A percentile compares a stretch with the other conserved stretches of the same genome.
Evolutionary conservation across 2,329 filamentous ascomycete genomes (phyloP).

Genomic region (Trichoderma sp.): DNA sequence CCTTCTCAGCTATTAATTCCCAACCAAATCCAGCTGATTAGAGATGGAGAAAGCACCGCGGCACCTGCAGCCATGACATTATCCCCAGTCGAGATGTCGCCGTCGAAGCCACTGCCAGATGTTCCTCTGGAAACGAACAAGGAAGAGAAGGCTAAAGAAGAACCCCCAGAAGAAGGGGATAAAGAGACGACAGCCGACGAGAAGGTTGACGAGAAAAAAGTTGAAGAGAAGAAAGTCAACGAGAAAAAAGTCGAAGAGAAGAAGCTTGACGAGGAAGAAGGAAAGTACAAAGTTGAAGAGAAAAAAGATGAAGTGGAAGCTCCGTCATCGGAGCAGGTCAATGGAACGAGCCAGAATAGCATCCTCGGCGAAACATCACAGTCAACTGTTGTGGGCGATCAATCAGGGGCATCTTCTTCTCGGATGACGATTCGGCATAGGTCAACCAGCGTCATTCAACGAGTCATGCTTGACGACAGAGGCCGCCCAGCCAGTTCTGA

Average conservation of each 20-base stretch:
- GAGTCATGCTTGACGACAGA: conserved; percentile 53
- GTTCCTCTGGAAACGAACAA: not conserved
- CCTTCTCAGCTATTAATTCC: conserved; percentile 29
- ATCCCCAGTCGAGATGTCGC: conserved; percentile 33
- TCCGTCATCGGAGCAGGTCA: not conserved
- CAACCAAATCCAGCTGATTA: conserved; percentile 36
- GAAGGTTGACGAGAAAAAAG: not conserved
- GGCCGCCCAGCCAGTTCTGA: conserved; percentile 44
- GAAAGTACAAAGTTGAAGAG: not conserved
- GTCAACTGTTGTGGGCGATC: not conserved
- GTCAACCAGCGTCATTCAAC: conserved; percentile 61
- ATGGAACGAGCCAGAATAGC: not conserved
- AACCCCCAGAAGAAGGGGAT: not conserved
- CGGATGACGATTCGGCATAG: conserved; percentile 40
- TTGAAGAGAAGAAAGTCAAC: not conserved
- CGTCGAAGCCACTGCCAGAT: conserved; percentile 18
- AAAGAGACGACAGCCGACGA: not conserved
- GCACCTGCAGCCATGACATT: conserved; percentile 34
- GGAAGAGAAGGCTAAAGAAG: not conserved
- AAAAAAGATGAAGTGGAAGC: not conserved
- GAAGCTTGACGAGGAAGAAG: not conserved
- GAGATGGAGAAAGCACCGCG: conserved; percentile 32
- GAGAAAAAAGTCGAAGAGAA: not conserved
- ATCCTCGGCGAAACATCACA: not conserved
- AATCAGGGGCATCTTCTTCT: not conserved